Percentiles rank a stretch among this genome's conserved stretches.
Evolutionary conservation across 208 protist genomes (phyloP).

Genomic region (Trichomonas gallinae): DNA sequence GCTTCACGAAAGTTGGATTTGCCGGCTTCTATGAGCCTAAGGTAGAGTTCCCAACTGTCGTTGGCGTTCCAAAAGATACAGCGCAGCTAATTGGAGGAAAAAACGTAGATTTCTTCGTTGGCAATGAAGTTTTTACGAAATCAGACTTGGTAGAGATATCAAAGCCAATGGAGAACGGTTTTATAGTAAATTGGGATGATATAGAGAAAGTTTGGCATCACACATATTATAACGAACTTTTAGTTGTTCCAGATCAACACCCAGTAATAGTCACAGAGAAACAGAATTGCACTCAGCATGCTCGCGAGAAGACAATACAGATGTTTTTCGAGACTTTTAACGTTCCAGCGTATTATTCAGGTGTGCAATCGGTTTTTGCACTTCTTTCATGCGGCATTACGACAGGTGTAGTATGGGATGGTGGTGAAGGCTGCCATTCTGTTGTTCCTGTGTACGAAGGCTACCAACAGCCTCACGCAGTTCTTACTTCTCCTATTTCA

Average conservation of each 20-base stretch:
- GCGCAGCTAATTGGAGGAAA: constrained; percentile 57
- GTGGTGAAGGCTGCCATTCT: constrained; percentile 82
- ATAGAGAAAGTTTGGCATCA: constrained; percentile 90
- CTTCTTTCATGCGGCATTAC: constrained; percentile 44
- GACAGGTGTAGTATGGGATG: constrained; percentile 72
- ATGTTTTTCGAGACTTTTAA: constrained; percentile 33
- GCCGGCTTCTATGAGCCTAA: constrained; percentile 84
- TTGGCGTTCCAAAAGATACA: constrained; percentile 69
- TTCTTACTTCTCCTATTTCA: background rate
- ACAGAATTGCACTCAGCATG: background rate
- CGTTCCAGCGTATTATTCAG: constrained; percentile 28
- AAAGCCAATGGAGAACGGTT: constrained; percentile 65
- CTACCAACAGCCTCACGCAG: background rate
- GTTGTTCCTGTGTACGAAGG: constrained; percentile 57
- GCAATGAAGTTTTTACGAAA: constrained; percentile 73
- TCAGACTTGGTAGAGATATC: constrained; percentile 70
- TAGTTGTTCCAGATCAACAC: constrained; percentile 35
- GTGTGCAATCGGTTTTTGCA: constrained; percentile 22
- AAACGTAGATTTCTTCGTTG: constrained; percentile 54
- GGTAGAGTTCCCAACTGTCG: constrained; percentile 48
- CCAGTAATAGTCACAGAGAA: constrained; percentile 29
- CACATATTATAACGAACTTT: constrained; percentile 92
- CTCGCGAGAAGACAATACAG: constrained; percentile 30
- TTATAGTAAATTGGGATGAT: constrained; percentile 89
- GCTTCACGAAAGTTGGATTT: constrained; percentile 50